These are phyloP conservation scores for Fusarium solani-melongenae DNA, from an alignment of 2,329 filamentous ascomycete genomes.

Conservation along the genomic window DNA sequence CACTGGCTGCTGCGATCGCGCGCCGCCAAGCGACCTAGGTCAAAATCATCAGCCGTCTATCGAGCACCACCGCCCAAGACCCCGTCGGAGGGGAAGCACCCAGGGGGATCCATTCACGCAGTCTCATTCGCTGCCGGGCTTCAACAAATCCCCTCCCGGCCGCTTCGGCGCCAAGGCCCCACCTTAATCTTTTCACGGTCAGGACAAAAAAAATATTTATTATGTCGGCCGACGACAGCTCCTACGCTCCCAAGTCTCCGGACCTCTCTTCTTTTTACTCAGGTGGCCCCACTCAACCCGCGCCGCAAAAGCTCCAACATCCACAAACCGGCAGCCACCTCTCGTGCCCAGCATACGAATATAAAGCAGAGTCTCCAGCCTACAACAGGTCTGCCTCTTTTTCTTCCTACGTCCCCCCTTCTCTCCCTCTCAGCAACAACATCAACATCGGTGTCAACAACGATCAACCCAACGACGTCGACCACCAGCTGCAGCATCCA, in stretches of 20 bases:
- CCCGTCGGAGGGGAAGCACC: neutral
- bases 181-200: slow-evolving; percentile 32
- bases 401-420: slow-evolving; percentile 40
- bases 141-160: slow-evolving; percentile 21
- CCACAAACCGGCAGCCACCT: slow-evolving; percentile 46
- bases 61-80: slow-evolving; percentile 16
- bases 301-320: slow-evolving; percentile 49
- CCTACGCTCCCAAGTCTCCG: slow-evolving; percentile 68
- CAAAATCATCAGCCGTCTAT: slow-evolving; percentile 9
- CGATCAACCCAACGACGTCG: slow-evolving; percentile 35
- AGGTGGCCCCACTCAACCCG: slow-evolving; percentile 50
- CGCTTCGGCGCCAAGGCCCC: slow-evolving; percentile 36
- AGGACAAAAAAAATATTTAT: slow-evolving; percentile 44
- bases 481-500: slow-evolving; percentile 43
- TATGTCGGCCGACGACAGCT: slow-evolving; percentile 61
- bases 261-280: slow-evolving; percentile 68
- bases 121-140: slow-evolving; percentile 16
- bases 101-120: slow-evolving; percentile 12
- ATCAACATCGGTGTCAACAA: slow-evolving; percentile 43
- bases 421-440: slow-evolving; percentile 42
- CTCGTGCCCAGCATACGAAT: slow-evolving; percentile 45
- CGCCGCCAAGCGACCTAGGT: slow-evolving; percentile 17
- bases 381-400: slow-evolving; percentile 39
- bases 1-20: slow-evolving; percentile 6
- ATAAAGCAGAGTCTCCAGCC: slow-evolving; percentile 49